Percentiles rank a stretch among this genome's conserved stretches.
phyloP scores from a whole-genome alignment of 176 grass and related monocot species.

The Typha latifolia region DNA sequence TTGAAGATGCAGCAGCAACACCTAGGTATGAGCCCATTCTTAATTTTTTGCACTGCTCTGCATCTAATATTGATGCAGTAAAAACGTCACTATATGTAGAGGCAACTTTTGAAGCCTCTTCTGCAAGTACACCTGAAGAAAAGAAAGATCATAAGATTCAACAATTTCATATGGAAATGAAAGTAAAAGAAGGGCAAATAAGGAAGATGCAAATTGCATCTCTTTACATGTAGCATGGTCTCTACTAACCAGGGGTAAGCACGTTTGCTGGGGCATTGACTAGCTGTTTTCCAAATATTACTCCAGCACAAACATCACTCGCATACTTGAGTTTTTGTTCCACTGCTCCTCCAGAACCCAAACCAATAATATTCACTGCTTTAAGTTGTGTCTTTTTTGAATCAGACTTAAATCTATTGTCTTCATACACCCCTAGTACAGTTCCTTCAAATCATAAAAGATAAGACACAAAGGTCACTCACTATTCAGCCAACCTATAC shows the following conservation, averaged over 20 bases:
- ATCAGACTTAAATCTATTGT: conserved; percentile 89
- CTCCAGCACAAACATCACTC: conserved; percentile 64
- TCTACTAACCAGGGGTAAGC: conserved; percentile 71
- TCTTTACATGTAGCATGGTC: no score
- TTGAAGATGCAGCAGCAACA: conserved; percentile 83
- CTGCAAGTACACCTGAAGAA: conserved; percentile 60
- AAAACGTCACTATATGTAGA: conserved; percentile 70
- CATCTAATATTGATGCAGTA: conserved; percentile 82
- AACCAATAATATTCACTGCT: conserved; percentile 69
- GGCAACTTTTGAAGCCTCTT: conserved; percentile 83
- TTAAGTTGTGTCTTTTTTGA: conserved; percentile 75
- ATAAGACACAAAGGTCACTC: neutral
- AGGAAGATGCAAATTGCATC: neutral
- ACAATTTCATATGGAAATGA: neutral
- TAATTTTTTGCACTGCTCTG: conserved; percentile 70
- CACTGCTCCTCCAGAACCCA: conserved; percentile 53
- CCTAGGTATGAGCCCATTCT: conserved; percentile 99
- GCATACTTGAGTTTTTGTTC: conserved; percentile 74
- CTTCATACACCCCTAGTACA: conserved; percentile 70
- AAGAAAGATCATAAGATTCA: neutral
- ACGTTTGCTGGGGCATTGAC: conserved; percentile 96
- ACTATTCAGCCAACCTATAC: neutral
- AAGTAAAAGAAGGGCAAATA: neutral
- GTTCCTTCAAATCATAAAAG: conserved; percentile 33
- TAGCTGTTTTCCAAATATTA: conserved; percentile 94